Percentiles rank a stretch among this genome's conserved stretches.
Evolutionary conservation across 2,329 filamentous ascomycete genomes (phyloP).

Genomic region (Cadophora luteo-olivacea): DNA sequence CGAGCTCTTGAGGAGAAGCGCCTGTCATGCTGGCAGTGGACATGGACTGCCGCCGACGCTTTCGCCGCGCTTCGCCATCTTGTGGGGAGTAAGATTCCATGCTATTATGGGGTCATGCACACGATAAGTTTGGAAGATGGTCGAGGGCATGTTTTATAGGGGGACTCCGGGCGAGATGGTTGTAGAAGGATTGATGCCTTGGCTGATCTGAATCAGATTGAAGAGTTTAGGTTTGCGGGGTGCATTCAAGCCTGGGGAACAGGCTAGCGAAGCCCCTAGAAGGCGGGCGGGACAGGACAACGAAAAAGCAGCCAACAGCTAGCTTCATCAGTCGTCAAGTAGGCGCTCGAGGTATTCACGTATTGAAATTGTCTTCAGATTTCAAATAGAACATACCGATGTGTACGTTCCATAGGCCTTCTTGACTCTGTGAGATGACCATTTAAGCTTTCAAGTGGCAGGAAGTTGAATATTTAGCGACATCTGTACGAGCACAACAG

Average conservation of each 20-base stretch:
- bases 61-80: constrained; percentile 12
- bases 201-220: background rate
- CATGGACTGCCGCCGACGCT: constrained; percentile 19
- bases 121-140: background rate
- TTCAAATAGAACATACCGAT: too few species aligned
- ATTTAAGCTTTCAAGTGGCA: too few species aligned
- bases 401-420: too few species aligned
- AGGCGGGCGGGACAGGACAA: background rate
- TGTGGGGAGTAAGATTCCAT: constrained; percentile 16
- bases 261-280: background rate
- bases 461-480: too few species aligned
- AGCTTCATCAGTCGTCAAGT: background rate
- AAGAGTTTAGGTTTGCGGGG: background rate
- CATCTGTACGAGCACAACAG: too few species aligned
- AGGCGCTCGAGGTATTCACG: too few species aligned
- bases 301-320: background rate
- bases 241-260: background rate
- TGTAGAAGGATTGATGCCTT: background rate
- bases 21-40: background rate
- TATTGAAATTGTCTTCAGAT: too few species aligned
- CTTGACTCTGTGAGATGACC: too few species aligned
- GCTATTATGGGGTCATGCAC: background rate
- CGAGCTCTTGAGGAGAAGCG: constrained; percentile 23
- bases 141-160: background rate
- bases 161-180: background rate